Percentiles rank a stretch among this genome's conserved stretches.
Evolutionary conservation across 2,329 filamentous ascomycete genomes (phyloP).

Genomic region (Cladosporium sp.): DNA sequence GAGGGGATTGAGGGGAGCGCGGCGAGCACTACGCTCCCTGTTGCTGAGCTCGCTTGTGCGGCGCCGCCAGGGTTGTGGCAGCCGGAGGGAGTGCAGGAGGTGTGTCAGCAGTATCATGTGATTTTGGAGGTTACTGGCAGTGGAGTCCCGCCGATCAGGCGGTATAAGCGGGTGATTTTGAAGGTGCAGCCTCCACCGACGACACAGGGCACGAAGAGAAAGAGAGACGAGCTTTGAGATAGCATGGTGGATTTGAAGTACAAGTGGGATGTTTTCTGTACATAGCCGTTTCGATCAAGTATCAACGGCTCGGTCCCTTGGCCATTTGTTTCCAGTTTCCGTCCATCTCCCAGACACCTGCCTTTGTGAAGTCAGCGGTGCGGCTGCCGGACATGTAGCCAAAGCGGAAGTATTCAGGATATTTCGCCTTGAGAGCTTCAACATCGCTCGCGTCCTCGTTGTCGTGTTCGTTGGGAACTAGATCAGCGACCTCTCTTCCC

Average conservation of each 20-base stretch:
- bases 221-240: constrained; percentile 26
- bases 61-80: constrained; percentile 36
- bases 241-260: neutral
- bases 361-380: constrained; percentile 72
- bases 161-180: constrained; percentile 50
- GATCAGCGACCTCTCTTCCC: constrained; percentile 15
- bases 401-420: constrained; percentile 76
- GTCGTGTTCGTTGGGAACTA: neutral
- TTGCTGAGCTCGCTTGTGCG: constrained; percentile 46
- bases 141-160: constrained; percentile 48
- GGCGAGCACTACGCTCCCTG: constrained; percentile 26
- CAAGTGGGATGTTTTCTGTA: neutral
- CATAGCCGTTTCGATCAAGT: neutral
- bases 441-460: constrained; percentile 12
- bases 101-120: constrained; percentile 52
- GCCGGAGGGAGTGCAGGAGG: constrained; percentile 39
- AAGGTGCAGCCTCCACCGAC: constrained; percentile 22
- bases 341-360: constrained; percentile 67
- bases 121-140: constrained; percentile 53
- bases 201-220: neutral
- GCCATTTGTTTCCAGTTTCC: constrained; percentile 69
- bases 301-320: constrained; percentile 53
- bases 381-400: constrained; percentile 68
- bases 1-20: constrained; percentile 30
- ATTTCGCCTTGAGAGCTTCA: constrained; percentile 40